Conservation (phyloP, 2,329 filamentous ascomycete species). For the Colletotrichum liaoningense region DNA sequence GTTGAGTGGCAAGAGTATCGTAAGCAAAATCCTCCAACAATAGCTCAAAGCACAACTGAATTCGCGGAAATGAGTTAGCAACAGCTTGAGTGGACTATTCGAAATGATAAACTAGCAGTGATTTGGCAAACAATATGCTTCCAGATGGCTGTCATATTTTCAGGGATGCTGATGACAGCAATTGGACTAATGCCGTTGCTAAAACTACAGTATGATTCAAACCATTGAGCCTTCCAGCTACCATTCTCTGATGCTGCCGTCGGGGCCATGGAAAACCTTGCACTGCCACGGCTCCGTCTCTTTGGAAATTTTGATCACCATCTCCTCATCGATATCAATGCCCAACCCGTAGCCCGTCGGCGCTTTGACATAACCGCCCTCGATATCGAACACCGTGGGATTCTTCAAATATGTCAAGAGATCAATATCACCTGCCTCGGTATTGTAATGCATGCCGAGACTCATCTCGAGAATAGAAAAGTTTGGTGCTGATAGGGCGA, state of each 20-base stretch:
- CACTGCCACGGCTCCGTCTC: slow-evolving; percentile 64
- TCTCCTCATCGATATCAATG: slow-evolving; percentile 73
- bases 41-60: no score
- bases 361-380: slow-evolving; percentile 66
- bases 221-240: slow-evolving; percentile 42
- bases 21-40: no score
- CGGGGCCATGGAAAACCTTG: slow-evolving; percentile 68
- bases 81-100: no score
- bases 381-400: slow-evolving; percentile 66
- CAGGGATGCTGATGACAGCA: no score
- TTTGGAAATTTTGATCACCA: slow-evolving; percentile 63
- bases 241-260: slow-evolving; percentile 70
- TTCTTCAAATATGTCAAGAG: slow-evolving; percentile 71
- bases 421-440: slow-evolving; percentile 54
- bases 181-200: no score
- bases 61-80: no score
- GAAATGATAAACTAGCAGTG: no score
- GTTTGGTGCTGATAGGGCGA: slow-evolving; percentile 66
- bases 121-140: no score
- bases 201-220: background rate
- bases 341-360: slow-evolving; percentile 66
- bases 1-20: no score
- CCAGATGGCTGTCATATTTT: no score
- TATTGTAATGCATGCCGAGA: slow-evolving; percentile 78
- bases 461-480: slow-evolving; percentile 78